Evolutionary conservation across 2,329 filamentous ascomycete genomes (phyloP).

Genomic region (Rhytidhysteron rufulum): DNA sequence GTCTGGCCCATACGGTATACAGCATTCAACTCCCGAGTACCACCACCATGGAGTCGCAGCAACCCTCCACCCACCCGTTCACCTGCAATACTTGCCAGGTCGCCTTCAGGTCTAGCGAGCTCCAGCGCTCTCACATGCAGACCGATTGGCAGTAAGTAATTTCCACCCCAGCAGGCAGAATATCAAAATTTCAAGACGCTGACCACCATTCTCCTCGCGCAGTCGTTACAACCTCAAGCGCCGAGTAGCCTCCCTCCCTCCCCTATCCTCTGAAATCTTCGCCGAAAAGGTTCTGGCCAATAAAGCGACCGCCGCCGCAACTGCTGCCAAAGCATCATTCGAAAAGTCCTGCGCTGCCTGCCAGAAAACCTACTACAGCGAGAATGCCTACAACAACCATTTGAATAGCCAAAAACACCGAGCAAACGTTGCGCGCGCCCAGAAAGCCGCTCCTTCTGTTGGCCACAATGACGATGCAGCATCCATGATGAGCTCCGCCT

Average conservation of each 20-base stretch:
- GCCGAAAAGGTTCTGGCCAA: slow-evolving; percentile 93
- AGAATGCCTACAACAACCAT: slow-evolving; percentile 94
- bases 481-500: slow-evolving; percentile 75
- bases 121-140: slow-evolving; percentile 95
- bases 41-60: slow-evolving; percentile 31
- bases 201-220: neutral
- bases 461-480: slow-evolving; percentile 59
- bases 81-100: slow-evolving; percentile 99
- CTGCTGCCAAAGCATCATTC: slow-evolving; percentile 83
- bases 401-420: slow-evolving; percentile 87
- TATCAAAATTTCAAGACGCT: neutral
- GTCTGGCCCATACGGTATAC: neutral
- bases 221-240: slow-evolving; percentile 96
- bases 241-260: slow-evolving; percentile 82
- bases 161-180: too few relatives aligned
- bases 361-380: slow-evolving; percentile 90
- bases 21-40: neutral
- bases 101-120: slow-evolving; percentile 88
- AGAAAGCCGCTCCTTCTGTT: slow-evolving; percentile 31
- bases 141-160: slow-evolving; percentile 94
- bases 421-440: slow-evolving; percentile 54
- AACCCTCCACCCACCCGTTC: slow-evolving; percentile 66
- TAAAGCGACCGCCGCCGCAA: slow-evolving; percentile 76
- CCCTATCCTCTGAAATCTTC: slow-evolving; percentile 87
- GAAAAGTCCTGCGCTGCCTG: slow-evolving; percentile 80